Conservation (phyloP, 208 protist species). For the Trichomonas gallinae region DNA sequence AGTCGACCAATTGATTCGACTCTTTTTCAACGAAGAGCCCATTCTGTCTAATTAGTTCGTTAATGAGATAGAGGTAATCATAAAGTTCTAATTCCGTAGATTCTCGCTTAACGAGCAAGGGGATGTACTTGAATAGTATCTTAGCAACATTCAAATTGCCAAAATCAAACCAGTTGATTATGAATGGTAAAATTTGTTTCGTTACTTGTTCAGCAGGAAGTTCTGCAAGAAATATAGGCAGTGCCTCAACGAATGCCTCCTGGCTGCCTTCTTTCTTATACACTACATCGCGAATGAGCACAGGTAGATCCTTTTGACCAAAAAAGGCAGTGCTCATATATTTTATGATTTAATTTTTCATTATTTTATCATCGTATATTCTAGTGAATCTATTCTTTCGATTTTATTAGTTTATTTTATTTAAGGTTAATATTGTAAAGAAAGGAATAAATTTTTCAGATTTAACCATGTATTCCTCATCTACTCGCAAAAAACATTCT, state of each 20-base stretch:
- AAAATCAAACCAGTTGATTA: not conserved
- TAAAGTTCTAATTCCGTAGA: not conserved
- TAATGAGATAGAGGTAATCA: not conserved
- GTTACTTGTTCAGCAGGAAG: not conserved
- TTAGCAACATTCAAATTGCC: not conserved
- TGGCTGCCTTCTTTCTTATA: not conserved
- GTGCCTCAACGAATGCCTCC: not conserved
- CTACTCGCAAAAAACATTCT: no score
- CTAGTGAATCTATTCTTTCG: no score
- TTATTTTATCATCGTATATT: no score
- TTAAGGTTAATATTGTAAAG: no score
- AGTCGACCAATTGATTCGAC: not conserved
- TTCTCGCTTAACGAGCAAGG: not conserved
- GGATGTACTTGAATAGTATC: not conserved
- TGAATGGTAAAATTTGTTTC: not conserved
- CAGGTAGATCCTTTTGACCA: not conserved
- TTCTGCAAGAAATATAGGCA: not conserved
- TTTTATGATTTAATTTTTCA: not conserved
- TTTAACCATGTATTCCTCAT: no score
- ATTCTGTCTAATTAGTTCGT: not conserved
- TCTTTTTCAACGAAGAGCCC: not conserved
- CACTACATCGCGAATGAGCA: not conserved
- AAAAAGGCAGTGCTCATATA: not conserved
- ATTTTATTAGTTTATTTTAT: no score
- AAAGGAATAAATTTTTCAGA: no score